Conservation (phyloP, 2,329 filamentous ascomycete genomes). For the Biscogniauxia marginata region DNA sequence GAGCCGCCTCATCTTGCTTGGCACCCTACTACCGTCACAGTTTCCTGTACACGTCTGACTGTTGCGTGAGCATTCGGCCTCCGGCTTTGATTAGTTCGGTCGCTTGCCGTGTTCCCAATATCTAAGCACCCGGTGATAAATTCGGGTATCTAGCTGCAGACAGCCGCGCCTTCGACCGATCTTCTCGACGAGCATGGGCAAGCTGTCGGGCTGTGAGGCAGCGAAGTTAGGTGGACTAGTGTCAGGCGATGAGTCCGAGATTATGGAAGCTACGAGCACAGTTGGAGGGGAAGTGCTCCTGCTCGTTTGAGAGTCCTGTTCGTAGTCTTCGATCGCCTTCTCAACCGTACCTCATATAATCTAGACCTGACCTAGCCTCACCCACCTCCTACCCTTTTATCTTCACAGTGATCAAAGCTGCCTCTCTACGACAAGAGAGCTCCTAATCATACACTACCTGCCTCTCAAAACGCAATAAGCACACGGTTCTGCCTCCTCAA, state of each 20-base stretch:
- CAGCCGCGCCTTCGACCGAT: neutral
- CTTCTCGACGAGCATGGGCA: neutral
- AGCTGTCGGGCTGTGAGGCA: too few species aligned
- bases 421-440: neutral
- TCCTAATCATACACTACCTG: neutral
- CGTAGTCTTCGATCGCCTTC: too few species aligned
- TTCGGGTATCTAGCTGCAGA: neutral
- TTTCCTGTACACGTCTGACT: neutral
- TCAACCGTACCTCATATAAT: neutral
- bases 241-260: too few species aligned
- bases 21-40: neutral
- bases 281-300: too few species aligned
- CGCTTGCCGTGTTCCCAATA: neutral
- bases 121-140: neutral
- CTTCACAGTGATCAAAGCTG: neutral
- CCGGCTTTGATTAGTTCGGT: neutral
- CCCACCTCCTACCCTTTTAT: neutral
- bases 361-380: neutral
- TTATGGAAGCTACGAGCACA: too few species aligned
- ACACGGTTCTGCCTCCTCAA: neutral
- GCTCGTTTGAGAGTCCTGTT: too few species aligned
- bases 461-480: neutral
- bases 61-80: neutral
- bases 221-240: too few species aligned
- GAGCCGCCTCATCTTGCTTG: neutral